Base-by-base conservation (phyloP, 495 filamentous ascomycete species). In the Podospora conica region DNA sequence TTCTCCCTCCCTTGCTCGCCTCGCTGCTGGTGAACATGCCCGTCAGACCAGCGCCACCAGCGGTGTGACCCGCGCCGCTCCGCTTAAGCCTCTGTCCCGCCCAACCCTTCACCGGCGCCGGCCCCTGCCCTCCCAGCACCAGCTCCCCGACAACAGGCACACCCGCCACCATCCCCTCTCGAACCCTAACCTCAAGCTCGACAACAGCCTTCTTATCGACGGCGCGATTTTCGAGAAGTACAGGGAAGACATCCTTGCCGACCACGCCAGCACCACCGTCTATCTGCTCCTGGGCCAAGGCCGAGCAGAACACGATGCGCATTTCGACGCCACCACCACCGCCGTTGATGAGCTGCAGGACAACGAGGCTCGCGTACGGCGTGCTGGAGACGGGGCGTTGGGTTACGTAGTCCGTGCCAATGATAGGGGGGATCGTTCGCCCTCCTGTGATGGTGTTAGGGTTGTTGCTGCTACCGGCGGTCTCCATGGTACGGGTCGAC, bases 311-410 rank as follows among this genome's bases (percentile, higher is more conserved):
- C 10, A 69, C 56, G 7, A 77, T 54, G 11, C 71, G 65, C 55
- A 71, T 65, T 15, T 58, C 55, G 0, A 63, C 31, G 2, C 62
- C 3, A 18, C 24, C 28, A 11, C 27, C 68, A 20, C 6, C 40
- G 12, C 11, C 48, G 6, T 70, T 65, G 8, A 58, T 33, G 60
- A 68, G 74, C 28, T 65, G 65, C 60, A 77, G 64, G 33, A 75
- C 69, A 24, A 75, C 66, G 62, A 84, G 79, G 66, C 79, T 81
- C 3, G 82, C 81, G 70, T 87, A 87, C 3, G 82, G 81, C 11
- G 73, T 75, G 64, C 66, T 71, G 29, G 63, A 61, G 21, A 59
- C n/a, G 9, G 53, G 40, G 22, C 7, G 63, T 20, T 24, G 63
- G 18, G 54, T 40, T 7, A 25, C 12, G 48, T 22, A 54, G 22